Evolutionary conservation across 768 basidiomycete genomes (phyloP), one percentile per base, ranked within the genome.

Genomic region (Xerocomellus chrysenteron): DNA sequence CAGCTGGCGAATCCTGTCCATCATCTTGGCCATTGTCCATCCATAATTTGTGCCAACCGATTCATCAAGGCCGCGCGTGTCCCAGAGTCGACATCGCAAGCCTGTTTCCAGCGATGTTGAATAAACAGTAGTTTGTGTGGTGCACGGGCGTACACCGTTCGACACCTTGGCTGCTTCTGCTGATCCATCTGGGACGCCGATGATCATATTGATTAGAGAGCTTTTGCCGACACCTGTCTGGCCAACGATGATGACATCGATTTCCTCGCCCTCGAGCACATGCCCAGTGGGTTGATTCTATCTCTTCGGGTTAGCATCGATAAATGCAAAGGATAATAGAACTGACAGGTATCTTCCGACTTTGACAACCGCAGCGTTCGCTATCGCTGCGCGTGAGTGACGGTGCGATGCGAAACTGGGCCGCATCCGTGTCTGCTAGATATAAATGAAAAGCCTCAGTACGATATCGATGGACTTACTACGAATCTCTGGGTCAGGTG

Each of bases 191-290:
- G 1, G n/a, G 21, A 42, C 6, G 11, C 52, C 52, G 30, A 42
- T 59, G 56, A 68, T 45, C 67, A 68, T 69, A 28, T 68, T 68
- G 50, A 65, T 55, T 19, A 68, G 47, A 1, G 68, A 40, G 46
- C 67, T 68, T 47, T 68, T 68, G 5, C 67, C 67, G 37, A 65
- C 58, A 2, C 67, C 67, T 37, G 67, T 68, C 44, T 62, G 62
- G 26, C 67, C 67, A 32, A 58, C 68, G 17, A 68, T 58, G 16
- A 68, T 39, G 43, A 68, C 52, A 16, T 68, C 60, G 46, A 56
- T 49, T 48, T n/a, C n/a, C n/a, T n/a, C n/a, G n/a, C n/a, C n/a
- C n/a, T n/a, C n/a, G n/a, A n/a, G n/a, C n/a, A n/a, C n/a, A n/a
- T n/a, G n/a, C n/a, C n/a, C n/a, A n/a, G n/a, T n/a, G n/a, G n/a